Evolutionary conservation across 805 yeast species (phyloP), one percentile per base, ranked within the genome.

Genomic region (Saturnispora bothae): DNA sequence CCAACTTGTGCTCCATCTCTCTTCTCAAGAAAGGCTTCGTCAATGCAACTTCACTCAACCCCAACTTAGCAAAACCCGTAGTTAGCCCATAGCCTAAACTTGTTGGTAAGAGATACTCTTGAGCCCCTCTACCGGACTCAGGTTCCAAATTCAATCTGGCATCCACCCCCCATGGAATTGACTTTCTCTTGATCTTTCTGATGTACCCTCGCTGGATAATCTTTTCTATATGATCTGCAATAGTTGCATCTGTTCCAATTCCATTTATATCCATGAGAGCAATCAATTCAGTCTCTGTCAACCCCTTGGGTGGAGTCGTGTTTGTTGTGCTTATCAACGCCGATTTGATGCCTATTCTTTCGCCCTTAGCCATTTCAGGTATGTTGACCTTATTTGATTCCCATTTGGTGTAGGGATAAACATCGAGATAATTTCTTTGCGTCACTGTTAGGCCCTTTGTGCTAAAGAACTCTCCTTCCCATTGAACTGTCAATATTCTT

Each of bases 211-310:
- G 61, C 9, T 57, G 56, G 21, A 71, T 60, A 31, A 92, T 76
- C 52, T 83, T 88, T 41, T 82, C 86, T 28, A 92, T 92, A 58
- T 92, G 99, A 31, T 92, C 98, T 0, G 97, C 98, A 59, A 92
- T 94, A 0, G 99, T 92, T 1, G 99, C 99, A 63, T 92, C 99
- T 0, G 99, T 92, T 3, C 99, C 99, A 32, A 92, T 92, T 0
- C 97, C 97, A 57, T 92, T 92, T 9, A 77, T 83, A 62, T 94
- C 97, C 99, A 92, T 92, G 33, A 92, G 62, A 8, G 84, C 79
- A 59, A 92, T 85, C 17, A 92, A 66, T 53, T 89, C 98, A 0
- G 95, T 69, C 56, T 92, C 99, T 0, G 97, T 89, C 67, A 92
- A 69, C 38, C 76, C 80, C 21, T 62, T 59, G 0, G 99, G 98